These are phyloP conservation scores for Chenopodium berlandieri DNA, from an alignment of 148 eudicot species.

Conservation along the genomic window DNA sequence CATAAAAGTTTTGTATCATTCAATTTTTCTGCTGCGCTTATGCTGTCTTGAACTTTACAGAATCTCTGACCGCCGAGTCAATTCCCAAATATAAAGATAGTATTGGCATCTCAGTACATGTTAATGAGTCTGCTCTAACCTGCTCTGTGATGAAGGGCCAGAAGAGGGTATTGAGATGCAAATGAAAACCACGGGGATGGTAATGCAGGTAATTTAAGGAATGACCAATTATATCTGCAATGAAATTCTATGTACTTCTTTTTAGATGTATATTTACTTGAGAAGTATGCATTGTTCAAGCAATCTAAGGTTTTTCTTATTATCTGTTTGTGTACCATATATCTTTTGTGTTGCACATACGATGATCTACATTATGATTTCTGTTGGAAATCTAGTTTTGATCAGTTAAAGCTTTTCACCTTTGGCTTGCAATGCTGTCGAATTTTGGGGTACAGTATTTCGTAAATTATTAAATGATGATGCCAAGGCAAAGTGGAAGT, in stretches of 20 bases:
- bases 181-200: not conserved
- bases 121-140: not conserved
- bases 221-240: not conserved
- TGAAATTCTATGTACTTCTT: not conserved
- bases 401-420: not conserved
- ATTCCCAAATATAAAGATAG: not conserved
- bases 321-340: no score
- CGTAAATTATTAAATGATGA: not conserved
- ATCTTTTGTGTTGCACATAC: no score
- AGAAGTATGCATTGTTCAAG: not conserved
- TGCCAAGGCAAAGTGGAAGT: not conserved
- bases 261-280: no score
- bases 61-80: not conserved
- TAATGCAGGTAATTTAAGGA: not conserved
- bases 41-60: not conserved
- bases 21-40: not conserved
- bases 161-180: not conserved
- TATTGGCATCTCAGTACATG: not conserved
- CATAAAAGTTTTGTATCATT: not conserved
- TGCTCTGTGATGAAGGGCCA: not conserved
- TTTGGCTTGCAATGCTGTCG: not conserved
- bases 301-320: not conserved
- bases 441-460: not conserved
- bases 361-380: no score
- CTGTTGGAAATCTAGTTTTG: not conserved